Conservation (phyloP, 768 basidiomycete genomes). For the Ramaria rubella region DNA sequence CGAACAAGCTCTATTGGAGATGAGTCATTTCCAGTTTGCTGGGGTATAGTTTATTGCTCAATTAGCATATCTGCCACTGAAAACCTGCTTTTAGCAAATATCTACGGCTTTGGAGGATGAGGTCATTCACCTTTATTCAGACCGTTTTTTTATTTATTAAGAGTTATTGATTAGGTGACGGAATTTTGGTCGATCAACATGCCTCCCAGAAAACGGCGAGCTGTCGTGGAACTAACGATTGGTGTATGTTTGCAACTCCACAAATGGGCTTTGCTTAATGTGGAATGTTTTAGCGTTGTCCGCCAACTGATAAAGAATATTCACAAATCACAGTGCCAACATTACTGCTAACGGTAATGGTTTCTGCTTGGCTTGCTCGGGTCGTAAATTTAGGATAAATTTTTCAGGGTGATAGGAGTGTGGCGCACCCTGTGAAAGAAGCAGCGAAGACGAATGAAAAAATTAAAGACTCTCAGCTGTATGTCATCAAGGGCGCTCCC, state of each 20-base stretch:
- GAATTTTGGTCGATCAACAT: constrained; percentile 53
- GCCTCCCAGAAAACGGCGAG: constrained; percentile 48
- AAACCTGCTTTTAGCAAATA: constrained; percentile 34
- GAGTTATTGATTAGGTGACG: constrained; percentile 42
- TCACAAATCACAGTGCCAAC: constrained; percentile 55
- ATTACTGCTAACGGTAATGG: constrained; percentile 58
- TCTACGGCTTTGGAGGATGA: constrained; percentile 58
- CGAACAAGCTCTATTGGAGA: constrained; percentile 59
- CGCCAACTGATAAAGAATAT: constrained; percentile 41
- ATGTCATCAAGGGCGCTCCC: constrained; percentile 51
- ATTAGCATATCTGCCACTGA: not conserved
- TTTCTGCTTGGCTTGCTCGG: not conserved
- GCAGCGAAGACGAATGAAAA: constrained; percentile 46
- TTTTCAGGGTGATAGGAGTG: constrained; percentile 53
- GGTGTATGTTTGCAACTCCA: constrained; percentile 40
- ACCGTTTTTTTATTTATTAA: not conserved
- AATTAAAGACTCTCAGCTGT: constrained; percentile 48
- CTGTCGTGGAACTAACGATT: constrained; percentile 46
- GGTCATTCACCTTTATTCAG: constrained; percentile 32
- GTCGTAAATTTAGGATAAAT: constrained; percentile 6
- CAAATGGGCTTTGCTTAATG: too few relatives aligned
- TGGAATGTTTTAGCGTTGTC: constrained; percentile 48
- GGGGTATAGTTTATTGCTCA: constrained; percentile 35
- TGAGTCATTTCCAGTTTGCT: constrained; percentile 48
- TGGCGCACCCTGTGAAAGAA: constrained; percentile 45